Conservation (phyloP, 345 rosid species). For the Rhizophora mangle region DNA sequence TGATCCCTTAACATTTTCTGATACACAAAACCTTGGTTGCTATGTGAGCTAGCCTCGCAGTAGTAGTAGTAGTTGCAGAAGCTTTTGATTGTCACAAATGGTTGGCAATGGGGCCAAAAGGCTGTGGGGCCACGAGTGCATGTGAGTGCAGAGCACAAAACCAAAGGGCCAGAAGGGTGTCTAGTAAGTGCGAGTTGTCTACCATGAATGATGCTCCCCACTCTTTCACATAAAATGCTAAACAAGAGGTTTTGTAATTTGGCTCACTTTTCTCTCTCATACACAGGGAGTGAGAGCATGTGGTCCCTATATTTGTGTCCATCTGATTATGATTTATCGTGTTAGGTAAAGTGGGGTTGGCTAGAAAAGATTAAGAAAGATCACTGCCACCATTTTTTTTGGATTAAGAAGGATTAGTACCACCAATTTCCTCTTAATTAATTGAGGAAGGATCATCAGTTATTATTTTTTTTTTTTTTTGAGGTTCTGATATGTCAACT, state of each 20-base stretch:
- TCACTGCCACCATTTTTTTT: no score
- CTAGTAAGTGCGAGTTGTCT: constrained; percentile 38
- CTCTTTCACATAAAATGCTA: background rate
- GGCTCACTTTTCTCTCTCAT: background rate
- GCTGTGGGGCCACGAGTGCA: constrained; percentile 25
- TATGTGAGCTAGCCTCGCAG: no score
- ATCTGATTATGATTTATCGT: no score
- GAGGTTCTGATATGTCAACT: no score
- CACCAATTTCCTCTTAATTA: no score
- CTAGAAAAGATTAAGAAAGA: no score
- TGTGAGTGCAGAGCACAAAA: constrained; percentile 24
- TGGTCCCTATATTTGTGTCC: background rate
- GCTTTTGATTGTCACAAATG: background rate
- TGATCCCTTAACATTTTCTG: no score
- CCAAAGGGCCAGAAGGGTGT: constrained; percentile 5
- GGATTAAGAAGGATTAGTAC: no score
- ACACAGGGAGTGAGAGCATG: background rate
- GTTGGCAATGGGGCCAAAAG: constrained; percentile 2
- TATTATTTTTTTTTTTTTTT: no score
- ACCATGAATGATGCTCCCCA: constrained; percentile 11
- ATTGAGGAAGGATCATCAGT: no score
- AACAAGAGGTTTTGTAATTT: no score
- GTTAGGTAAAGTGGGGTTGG: background rate
- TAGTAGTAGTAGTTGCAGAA: background rate
- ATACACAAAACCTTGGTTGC: no score